phyloP scores from a whole-genome alignment of 148 eudicot species.

The Camellia sinensis region DNA sequence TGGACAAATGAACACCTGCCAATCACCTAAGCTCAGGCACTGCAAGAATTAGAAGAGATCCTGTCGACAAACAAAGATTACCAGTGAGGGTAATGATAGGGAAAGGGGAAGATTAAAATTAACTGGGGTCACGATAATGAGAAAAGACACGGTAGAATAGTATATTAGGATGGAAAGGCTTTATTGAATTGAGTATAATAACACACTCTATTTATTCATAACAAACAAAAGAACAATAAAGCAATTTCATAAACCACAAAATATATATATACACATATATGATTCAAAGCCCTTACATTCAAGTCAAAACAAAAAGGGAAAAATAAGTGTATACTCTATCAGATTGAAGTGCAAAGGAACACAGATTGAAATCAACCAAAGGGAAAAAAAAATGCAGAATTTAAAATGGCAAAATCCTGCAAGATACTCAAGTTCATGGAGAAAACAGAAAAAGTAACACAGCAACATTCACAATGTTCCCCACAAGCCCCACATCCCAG shows the following conservation, averaged over 20 bases:
- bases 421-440: background rate
- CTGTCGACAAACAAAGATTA: conserved; percentile 3
- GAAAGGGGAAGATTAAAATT: background rate
- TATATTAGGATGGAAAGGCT: background rate
- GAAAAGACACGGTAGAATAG: background rate
- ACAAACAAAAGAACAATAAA: background rate
- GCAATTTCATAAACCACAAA: background rate
- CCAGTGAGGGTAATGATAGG: background rate
- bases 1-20: conserved; percentile 8
- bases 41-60: background rate
- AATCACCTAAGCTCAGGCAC: background rate
- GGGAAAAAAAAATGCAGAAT: background rate
- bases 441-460: background rate
- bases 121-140: background rate
- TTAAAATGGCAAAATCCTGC: conserved; percentile 4
- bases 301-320: background rate
- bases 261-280: background rate
- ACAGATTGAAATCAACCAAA: background rate
- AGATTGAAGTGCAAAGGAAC: background rate
- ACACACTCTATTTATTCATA: background rate
- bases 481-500: background rate
- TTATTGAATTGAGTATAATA: background rate
- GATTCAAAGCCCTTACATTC: background rate
- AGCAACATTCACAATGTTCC: background rate
- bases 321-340: background rate